Evolutionary conservation across 495 filamentous ascomycete species (phyloP).

Genomic region (Penicillium turbatum): DNA sequence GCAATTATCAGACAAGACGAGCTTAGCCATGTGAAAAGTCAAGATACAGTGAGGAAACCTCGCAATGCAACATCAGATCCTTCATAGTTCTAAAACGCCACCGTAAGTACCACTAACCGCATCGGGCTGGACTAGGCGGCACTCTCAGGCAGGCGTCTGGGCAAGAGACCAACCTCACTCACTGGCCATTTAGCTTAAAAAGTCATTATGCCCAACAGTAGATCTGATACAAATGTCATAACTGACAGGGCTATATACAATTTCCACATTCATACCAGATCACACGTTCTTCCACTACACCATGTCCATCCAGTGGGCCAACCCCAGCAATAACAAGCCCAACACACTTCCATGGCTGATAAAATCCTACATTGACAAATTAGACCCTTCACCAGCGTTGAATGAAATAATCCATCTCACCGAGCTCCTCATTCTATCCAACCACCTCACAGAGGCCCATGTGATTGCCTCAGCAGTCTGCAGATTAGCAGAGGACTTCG

Average conservation of each 20-base stretch:
- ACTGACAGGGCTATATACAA: background rate
- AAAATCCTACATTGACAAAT: background rate
- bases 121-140: background rate
- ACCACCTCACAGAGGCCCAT: background rate
- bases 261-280: background rate
- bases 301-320: background rate
- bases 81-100: background rate
- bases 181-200: background rate
- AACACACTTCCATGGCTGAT: background rate
- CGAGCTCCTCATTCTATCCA: background rate
- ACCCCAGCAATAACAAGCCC: background rate
- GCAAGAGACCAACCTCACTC: background rate
- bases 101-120: background rate
- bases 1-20: no score
- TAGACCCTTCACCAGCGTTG: background rate
- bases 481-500: background rate
- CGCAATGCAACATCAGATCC: no score
- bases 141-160: background rate
- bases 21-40: no score
- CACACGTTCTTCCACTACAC: background rate
- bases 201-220: background rate
- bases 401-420: background rate
- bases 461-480: background rate
- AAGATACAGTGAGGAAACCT: no score
- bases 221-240: background rate